Evolutionary conservation across 352 stramenopile genomes (phyloP).

Genomic region (Pythium sukuiense): DNA sequence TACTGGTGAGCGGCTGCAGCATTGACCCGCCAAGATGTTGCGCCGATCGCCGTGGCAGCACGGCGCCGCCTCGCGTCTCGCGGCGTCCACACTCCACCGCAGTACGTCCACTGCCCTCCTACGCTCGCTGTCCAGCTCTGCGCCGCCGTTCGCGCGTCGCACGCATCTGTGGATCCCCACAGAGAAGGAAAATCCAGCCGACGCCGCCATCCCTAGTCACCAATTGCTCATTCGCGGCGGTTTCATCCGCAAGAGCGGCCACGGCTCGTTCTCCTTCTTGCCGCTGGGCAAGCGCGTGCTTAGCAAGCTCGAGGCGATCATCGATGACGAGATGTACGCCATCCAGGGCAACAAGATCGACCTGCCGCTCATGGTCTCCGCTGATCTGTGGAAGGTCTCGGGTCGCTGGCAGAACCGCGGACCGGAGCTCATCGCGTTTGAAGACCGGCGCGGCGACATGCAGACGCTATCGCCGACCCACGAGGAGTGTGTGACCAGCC

Average conservation of each 20-base stretch:
- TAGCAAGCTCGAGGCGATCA: conserved; percentile 74
- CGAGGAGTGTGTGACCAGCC: conserved; percentile 83
- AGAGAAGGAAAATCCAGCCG: conserved; percentile 69
- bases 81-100: neutral
- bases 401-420: conserved; percentile 82
- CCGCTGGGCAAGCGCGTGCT: conserved; percentile 77
- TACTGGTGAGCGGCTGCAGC: conserved; percentile 12
- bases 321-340: conserved; percentile 77
- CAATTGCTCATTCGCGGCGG: conserved; percentile 81
- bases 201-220: conserved; percentile 83
- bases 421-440: conserved; percentile 80
- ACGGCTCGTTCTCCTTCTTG: conserved; percentile 79
- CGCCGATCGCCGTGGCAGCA: neutral
- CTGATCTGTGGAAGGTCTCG: conserved; percentile 81
- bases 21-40: conserved; percentile 8
- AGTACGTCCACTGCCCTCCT: neutral
- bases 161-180: conserved; percentile 74
- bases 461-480: conserved; percentile 80
- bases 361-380: conserved; percentile 70
- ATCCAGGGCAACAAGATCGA: conserved; percentile 86
- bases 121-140: conserved; percentile 15
- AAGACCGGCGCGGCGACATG: conserved; percentile 68
- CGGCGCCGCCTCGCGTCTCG: conserved; percentile 9
- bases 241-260: conserved; percentile 84
- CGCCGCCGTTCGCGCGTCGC: conserved; percentile 30